Evolutionary conservation across 2,329 filamentous ascomycete genomes (phyloP).

Genomic region (Penicillium griseofulvum): DNA sequence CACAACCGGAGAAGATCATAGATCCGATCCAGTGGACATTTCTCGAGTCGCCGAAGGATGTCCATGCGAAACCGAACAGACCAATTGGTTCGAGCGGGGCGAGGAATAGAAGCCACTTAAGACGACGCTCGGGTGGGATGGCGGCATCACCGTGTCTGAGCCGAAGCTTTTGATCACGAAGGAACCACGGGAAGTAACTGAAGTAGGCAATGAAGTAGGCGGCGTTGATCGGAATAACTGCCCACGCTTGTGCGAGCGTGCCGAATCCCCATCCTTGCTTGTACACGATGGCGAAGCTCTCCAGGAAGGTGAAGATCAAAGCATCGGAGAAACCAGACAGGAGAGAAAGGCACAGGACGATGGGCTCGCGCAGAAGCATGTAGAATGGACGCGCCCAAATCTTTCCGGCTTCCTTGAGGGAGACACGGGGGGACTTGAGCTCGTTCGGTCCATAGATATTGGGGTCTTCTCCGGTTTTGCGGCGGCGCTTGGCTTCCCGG

Average conservation of each 20-base stretch:
- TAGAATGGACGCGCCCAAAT: constrained; percentile 65
- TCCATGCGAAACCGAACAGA: constrained; percentile 67
- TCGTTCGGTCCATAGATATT: constrained; percentile 66
- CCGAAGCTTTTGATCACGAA: constrained; percentile 38
- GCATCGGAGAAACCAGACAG: constrained; percentile 70
- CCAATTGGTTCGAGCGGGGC: constrained; percentile 63
- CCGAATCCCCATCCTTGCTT: constrained; percentile 59
- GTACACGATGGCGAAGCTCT: constrained; percentile 57
- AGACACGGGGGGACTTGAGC: constrained; percentile 47
- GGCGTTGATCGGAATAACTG: constrained; percentile 65
- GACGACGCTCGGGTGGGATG: constrained; percentile 61
- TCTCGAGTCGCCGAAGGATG: constrained; percentile 59
- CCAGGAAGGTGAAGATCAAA: constrained; percentile 63
- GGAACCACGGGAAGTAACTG: constrained; percentile 53
- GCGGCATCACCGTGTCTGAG: constrained; percentile 47
- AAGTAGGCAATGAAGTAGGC: constrained; percentile 65
- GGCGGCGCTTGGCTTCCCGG: constrained; percentile 54
- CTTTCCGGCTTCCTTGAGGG: constrained; percentile 27
- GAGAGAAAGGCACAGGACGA: constrained; percentile 66
- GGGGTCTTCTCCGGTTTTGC: constrained; percentile 50
- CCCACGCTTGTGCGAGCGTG: constrained; percentile 56
- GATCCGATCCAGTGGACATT: constrained; percentile 64
- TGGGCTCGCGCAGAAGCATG: constrained; percentile 71
- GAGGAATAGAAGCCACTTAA: constrained; percentile 64
- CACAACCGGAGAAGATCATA: constrained; percentile 62